A percentile compares a stretch with the other conserved stretches of the same genome.
Evolutionary conservation across 371 early-diverging fungal species (phyloP).

Genomic region (Syncephalastrum sp.): DNA sequence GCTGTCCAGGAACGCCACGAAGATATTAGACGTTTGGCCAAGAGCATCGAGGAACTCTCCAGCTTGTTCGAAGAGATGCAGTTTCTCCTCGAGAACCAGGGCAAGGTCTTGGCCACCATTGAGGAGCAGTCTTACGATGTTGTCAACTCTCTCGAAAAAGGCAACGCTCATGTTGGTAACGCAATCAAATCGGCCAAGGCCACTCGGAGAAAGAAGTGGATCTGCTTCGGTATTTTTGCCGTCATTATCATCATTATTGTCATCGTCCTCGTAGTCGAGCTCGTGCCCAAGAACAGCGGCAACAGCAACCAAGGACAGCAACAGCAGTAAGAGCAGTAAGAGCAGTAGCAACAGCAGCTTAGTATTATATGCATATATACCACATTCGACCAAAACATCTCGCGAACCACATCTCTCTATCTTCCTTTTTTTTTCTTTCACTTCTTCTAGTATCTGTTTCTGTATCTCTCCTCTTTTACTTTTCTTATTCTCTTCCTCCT

Average conservation of each 20-base stretch:
- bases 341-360: too few species aligned
- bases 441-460: neutral
- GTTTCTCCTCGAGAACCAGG: constrained; percentile 38
- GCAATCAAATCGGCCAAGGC: constrained; percentile 33
- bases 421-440: neutral
- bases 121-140: constrained; percentile 40
- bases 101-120: constrained; percentile 37
- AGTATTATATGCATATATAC: too few species aligned
- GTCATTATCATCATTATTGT: constrained; percentile 44
- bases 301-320: too few species aligned
- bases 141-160: constrained; percentile 32
- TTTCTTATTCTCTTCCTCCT: too few species aligned
- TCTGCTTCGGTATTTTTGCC: constrained; percentile 43
- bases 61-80: constrained; percentile 49
- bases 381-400: too few species aligned
- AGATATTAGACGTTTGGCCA: constrained; percentile 45
- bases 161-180: constrained; percentile 28
- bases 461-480: too few species aligned
- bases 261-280: constrained; percentile 30
- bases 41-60: constrained; percentile 45
- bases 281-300: too few species aligned
- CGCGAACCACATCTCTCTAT: neutral
- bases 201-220: constrained; percentile 52
- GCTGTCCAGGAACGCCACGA: constrained; percentile 52
- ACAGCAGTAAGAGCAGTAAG: too few species aligned